Percentiles rank a stretch among this genome's conserved stretches.
phyloP scores from a whole-genome alignment of 2,329 filamentous ascomycete genomes.

The Scedosporium aurantiacum region DNA sequence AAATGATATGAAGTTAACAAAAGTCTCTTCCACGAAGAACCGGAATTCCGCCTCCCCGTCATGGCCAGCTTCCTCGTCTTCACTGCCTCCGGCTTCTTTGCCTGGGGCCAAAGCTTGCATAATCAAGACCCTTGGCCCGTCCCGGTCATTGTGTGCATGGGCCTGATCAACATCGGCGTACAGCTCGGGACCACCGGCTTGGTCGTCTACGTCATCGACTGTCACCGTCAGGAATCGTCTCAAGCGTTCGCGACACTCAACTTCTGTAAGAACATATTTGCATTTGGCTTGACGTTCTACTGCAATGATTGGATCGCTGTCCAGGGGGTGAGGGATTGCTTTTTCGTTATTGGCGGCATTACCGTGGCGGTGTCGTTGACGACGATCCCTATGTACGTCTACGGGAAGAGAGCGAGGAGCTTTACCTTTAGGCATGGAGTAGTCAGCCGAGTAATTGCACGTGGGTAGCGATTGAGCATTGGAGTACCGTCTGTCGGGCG shows the following conservation, averaged over 20 bases:
- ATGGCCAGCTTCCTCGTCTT: slow-evolving; percentile 22
- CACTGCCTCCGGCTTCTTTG: slow-evolving; percentile 25
- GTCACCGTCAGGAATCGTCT: slow-evolving; percentile 24
- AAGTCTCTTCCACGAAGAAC: slow-evolving; percentile 13
- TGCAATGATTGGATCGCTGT: slow-evolving; percentile 26
- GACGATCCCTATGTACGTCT: slow-evolving; percentile 10
- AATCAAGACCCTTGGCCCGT: slow-evolving; percentile 16
- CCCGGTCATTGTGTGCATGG: slow-evolving; percentile 23
- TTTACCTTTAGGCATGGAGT: slow-evolving; percentile 4
- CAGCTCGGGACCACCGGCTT: slow-evolving; percentile 25
- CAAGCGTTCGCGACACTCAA: slow-evolving; percentile 27
- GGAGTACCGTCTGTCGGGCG: too few relatives aligned
- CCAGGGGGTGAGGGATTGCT: slow-evolving; percentile 16
- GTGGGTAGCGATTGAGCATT: not conserved
- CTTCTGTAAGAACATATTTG: slow-evolving; percentile 26
- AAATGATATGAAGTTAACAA: not conserved
- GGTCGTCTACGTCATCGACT: slow-evolving; percentile 26
- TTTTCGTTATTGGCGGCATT: slow-evolving; percentile 11
- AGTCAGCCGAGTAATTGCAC: not conserved
- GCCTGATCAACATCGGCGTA: slow-evolving; percentile 21
- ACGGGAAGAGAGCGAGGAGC: slow-evolving; percentile 9
- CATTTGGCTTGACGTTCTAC: slow-evolving; percentile 27
- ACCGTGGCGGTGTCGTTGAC: slow-evolving; percentile 24
- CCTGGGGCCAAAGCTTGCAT: slow-evolving; percentile 16
- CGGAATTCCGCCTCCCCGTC: slow-evolving; percentile 27